These are phyloP conservation scores for Diphasiastrum complanatum DNA, from an alignment of 83 land plant species.

Conservation along the genomic window DNA sequence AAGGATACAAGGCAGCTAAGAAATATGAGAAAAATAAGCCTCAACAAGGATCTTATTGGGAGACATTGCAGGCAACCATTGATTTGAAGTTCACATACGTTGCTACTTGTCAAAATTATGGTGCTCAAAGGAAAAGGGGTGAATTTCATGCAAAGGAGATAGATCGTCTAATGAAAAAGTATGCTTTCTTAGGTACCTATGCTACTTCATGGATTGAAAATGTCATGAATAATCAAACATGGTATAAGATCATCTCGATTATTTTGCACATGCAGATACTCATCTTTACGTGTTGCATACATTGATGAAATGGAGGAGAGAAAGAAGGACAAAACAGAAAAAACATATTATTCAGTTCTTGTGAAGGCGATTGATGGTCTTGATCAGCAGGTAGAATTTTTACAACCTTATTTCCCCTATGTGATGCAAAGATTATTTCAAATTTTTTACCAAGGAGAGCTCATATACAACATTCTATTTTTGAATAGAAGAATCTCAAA, in stretches of 20 bases:
- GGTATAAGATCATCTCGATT: not conserved
- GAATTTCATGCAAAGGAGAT: slow-evolving; percentile 35
- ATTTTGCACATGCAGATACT: slow-evolving; percentile 13
- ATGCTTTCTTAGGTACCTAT: not conserved
- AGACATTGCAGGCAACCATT: slow-evolving; percentile 28
- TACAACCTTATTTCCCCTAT: too few relatives aligned
- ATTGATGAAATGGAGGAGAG: slow-evolving; percentile 36
- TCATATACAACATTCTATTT: too few relatives aligned
- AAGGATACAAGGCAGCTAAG: slow-evolving; percentile 15
- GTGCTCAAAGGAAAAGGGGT: slow-evolving; percentile 24
- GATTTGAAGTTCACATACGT: slow-evolving; percentile 38
- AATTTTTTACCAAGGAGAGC: too few relatives aligned
- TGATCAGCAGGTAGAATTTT: too few relatives aligned
- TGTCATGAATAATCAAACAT: too few relatives aligned
- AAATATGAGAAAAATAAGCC: slow-evolving; percentile 28
- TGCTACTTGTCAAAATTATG: slow-evolving; percentile 35
- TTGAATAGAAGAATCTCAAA: too few relatives aligned
- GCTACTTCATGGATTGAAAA: too few relatives aligned
- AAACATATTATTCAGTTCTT: slow-evolving; percentile 31
- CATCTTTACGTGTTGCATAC: slow-evolving; percentile 34
- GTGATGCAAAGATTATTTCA: too few relatives aligned
- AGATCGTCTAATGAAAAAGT: slow-evolving; percentile 33
- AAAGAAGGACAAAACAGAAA: slow-evolving; percentile 25
- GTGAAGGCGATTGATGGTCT: slow-evolving; percentile 31
- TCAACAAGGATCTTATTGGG: slow-evolving; percentile 35